Percentiles rank a stretch among this genome's conserved stretches.
phyloP scores from a whole-genome alignment of 2,329 filamentous ascomycete genomes.

The Colletotrichum coccodes region DNA sequence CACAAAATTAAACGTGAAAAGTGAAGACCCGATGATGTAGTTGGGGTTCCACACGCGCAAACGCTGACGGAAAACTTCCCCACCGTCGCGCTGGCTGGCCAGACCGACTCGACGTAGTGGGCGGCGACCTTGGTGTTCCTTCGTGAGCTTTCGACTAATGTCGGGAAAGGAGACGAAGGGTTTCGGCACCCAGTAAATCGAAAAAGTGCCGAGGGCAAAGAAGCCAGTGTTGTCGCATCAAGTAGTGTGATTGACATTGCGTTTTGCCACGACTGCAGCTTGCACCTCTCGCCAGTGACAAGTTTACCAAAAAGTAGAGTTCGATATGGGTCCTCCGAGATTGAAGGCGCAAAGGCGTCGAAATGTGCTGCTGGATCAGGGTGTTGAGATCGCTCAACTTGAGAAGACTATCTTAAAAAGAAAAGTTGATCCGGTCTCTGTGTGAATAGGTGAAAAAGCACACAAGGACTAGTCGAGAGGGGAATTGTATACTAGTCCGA shows the following conservation, averaged over 20 bases:
- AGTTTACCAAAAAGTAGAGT: neutral
- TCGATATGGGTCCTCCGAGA: no score
- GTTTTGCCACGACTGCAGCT: neutral
- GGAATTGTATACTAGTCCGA: neutral
- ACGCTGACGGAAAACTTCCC: conserved; percentile 7
- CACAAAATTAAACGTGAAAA: neutral
- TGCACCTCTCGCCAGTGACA: neutral
- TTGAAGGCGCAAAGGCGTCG: neutral
- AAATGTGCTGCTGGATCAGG: conserved; percentile 2
- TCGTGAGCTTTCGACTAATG: neutral
- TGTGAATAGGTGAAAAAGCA: neutral
- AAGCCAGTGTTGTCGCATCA: neutral
- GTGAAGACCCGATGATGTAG: conserved; percentile 2
- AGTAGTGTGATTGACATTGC: neutral
- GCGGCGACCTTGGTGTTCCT: neutral
- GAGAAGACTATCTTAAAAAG: neutral
- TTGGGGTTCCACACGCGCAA: conserved; percentile 11
- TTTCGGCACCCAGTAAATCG: neutral
- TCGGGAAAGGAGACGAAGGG: neutral
- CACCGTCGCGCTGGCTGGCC: neutral
- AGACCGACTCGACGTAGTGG: neutral
- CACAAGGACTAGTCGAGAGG: neutral
- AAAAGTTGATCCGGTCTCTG: neutral
- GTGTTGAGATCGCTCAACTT: neutral
- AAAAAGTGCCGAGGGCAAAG: no score